phyloP scores from a whole-genome alignment of 371 early-diverging fungal genomes.

The Nosema bombycis region DNA sequence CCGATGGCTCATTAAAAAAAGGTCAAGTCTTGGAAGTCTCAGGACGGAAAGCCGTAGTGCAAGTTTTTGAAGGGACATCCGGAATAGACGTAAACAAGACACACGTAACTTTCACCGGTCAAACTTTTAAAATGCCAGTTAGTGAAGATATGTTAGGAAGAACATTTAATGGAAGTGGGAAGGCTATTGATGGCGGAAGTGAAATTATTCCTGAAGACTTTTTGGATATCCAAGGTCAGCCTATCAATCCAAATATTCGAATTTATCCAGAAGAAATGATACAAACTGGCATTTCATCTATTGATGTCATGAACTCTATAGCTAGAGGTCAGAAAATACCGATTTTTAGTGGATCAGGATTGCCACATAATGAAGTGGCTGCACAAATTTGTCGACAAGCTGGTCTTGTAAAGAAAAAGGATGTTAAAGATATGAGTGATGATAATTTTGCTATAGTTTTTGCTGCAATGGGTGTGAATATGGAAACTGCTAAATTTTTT shows the following conservation, averaged over 20 bases:
- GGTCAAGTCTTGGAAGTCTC: conserved; percentile 97
- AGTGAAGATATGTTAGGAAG: conserved; percentile 98
- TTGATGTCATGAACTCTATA: conserved; percentile 99
- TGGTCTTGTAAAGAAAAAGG: conserved; percentile 91
- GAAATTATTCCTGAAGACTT: conserved; percentile 96
- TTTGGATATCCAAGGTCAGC: conserved; percentile 87
- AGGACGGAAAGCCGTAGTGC: conserved; percentile 93
- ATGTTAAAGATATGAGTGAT: conserved; percentile 87
- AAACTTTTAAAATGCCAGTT: conserved; percentile 90
- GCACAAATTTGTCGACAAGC: conserved; percentile 99
- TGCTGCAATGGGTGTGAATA: conserved; percentile 99
- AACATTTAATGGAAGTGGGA: conserved; percentile 97
- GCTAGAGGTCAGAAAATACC: conserved; percentile 99
- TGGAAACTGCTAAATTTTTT: conserved; percentile 99
- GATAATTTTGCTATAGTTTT: conserved; percentile 99
- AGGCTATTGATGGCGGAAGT: conserved; percentile 94
- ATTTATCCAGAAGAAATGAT: conserved; percentile 99
- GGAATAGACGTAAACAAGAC: conserved; percentile 95
- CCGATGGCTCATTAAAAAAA: conserved; percentile 84
- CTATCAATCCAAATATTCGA: conserved; percentile 96
- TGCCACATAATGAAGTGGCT: conserved; percentile 98
- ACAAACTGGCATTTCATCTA: conserved; percentile 98
- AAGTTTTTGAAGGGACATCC: conserved; percentile 97
- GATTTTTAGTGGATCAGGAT: conserved; percentile 96
- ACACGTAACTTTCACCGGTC: conserved; percentile 90